Evolutionary conservation across 2,329 filamentous ascomycete genomes (phyloP), one percentile per base, ranked within the genome.

Genomic region (Cladophialophora immunda): DNA sequence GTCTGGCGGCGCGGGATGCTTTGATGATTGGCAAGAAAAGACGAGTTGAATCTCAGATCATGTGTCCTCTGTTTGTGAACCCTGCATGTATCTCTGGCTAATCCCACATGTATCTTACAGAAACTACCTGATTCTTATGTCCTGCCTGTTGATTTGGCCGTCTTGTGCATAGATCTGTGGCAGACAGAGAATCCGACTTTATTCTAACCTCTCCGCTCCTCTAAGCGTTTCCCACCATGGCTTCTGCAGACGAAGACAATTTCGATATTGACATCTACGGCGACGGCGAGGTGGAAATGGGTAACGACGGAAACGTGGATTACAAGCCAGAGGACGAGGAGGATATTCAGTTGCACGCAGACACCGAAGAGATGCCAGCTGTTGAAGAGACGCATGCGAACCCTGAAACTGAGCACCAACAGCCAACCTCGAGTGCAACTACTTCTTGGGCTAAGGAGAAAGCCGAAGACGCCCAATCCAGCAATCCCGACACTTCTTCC

Each of bases 181-280:
- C 68, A 69, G 65, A 64, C 64, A 69, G 65, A 67, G 47, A 69
- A 67, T 69, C 45, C 68, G 64, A 69, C 68, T 60, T 30, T 17
- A 22, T 58, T 60, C 32, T 50, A 53, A 32, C 53, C 57, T 34
- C 25, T 32, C 32, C 45, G 57, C 41, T 45, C 25, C 56, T 61
- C 52, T 54, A 58, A 58, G 52, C 50, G 34, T 61, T 34, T 55
- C 30, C 47, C 60, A 73, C 36, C 17, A 83, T 83, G 81, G 80
- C 81, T 65, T 78, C 85, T 75, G 60, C 60, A 55, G 87, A 89
- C 76, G 87, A 89, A 79, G 87, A 90, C 78, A 89, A 88, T 75
- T 90, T 90, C 82, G 87, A 90, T 73, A 89, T 90, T 82, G 88
- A 90, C 77, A 89, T 90, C 79, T 90, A 90, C 75, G 87, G 87